These are phyloP conservation scores for Scutellaria barbata DNA, from an alignment of 257 asterid genomes.

Conservation along the genomic window DNA sequence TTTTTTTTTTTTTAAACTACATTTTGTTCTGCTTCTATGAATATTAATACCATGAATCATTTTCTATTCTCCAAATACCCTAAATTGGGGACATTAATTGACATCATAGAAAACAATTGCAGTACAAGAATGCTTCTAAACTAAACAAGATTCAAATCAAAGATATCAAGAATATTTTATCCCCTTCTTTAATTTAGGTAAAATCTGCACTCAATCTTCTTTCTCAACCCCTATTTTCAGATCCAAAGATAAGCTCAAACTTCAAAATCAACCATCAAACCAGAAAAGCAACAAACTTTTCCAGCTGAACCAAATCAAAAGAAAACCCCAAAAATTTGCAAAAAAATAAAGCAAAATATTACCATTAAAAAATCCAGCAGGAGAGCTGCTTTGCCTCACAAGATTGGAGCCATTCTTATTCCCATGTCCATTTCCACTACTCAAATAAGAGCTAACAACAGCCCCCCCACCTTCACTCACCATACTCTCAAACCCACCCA, in stretches of 20 bases:
- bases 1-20: background rate
- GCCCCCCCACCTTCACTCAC: constrained; percentile 47
- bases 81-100: background rate
- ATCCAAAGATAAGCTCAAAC: constrained; percentile 32
- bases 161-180: background rate
- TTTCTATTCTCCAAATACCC: background rate
- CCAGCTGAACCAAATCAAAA: constrained; percentile 25
- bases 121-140: background rate
- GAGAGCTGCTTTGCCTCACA: constrained; percentile 87
- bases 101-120: background rate
- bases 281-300: constrained; percentile 29
- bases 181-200: background rate
- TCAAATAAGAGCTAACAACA: constrained; percentile 60
- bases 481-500: constrained; percentile 50
- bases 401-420: constrained; percentile 57
- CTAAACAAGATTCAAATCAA: background rate
- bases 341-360: constrained; percentile 16
- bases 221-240: constrained; percentile 18
- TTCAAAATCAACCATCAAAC: too few species aligned
- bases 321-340: background rate
- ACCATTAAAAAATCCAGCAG: constrained; percentile 90
- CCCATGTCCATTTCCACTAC: constrained; percentile 38
- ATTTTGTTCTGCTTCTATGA: constrained; percentile 15
- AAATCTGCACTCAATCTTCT: constrained; percentile 8
- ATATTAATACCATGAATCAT: background rate